phyloP scores from a whole-genome alignment of 345 rosid genomes.

The Trapa bicornis region DNA sequence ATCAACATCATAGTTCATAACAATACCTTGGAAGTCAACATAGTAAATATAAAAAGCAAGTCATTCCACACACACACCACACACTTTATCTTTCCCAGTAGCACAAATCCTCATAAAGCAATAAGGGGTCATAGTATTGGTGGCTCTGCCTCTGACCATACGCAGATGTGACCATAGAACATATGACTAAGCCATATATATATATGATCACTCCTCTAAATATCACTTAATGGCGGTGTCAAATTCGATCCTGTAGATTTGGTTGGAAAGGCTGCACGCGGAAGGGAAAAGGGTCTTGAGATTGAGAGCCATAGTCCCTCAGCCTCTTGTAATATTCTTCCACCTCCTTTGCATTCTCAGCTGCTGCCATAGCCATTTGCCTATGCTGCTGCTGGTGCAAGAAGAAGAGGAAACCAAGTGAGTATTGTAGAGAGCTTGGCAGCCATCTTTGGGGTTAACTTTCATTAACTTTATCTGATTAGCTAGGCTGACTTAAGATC shows the following conservation, averaged over 20 bases:
- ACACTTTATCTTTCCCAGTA: no score
- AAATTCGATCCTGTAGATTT: slow-evolving; percentile 45
- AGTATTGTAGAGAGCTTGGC: neutral
- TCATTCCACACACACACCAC: neutral
- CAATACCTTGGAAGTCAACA: no score
- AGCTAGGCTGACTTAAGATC: no score
- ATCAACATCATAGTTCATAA: no score
- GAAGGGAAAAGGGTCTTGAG: slow-evolving; percentile 33
- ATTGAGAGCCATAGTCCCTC: slow-evolving; percentile 22
- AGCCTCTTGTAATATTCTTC: slow-evolving; percentile 23
- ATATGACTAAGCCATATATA: no score
- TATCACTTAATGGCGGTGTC: neutral
- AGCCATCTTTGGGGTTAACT: no score
- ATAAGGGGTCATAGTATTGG: no score
- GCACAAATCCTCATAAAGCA: no score
- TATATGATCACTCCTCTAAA: no score
- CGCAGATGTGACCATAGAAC: no score
- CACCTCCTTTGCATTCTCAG: slow-evolving; percentile 26
- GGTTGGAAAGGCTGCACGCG: slow-evolving; percentile 53
- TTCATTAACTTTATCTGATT: no score
- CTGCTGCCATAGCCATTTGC: slow-evolving; percentile 38
- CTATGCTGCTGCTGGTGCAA: slow-evolving; percentile 29
- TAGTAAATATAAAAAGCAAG: neutral
- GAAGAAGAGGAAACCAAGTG: neutral
- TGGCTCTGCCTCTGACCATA: no score